Percentiles rank a stretch among this genome's conserved stretches.
phyloP scores from a whole-genome alignment of 768 basidiomycete species.

The Asterophora parasitica region DNA sequence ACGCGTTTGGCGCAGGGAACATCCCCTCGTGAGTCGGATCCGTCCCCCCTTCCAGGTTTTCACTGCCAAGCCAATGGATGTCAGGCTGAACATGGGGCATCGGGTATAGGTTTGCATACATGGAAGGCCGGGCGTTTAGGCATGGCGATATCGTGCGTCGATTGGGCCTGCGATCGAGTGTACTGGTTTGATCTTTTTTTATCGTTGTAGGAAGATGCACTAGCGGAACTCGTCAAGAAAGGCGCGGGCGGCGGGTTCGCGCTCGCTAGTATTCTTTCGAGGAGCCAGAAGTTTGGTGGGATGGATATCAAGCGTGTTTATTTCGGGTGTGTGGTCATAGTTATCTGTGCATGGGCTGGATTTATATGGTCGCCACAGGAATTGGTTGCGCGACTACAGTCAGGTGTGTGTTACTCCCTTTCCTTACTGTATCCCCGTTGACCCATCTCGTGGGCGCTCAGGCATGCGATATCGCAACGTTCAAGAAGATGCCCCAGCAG shows the following conservation, averaged over 20 bases:
- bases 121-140: slow-evolving; percentile 81
- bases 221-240: slow-evolving; percentile 57
- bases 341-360: too few relatives aligned
- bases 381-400: slow-evolving; percentile 88
- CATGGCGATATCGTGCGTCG: slow-evolving; percentile 81
- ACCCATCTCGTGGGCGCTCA: slow-evolving; percentile 22
- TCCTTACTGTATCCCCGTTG: background rate
- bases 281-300: slow-evolving; percentile 66
- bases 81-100: background rate
- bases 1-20: slow-evolving; percentile 82
- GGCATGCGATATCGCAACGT: slow-evolving; percentile 79
- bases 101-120: slow-evolving; percentile 61
- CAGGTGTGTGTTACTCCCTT: slow-evolving; percentile 35
- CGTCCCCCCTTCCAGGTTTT: slow-evolving; percentile 3
- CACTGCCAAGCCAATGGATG: slow-evolving; percentile 10
- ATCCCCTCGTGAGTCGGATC: slow-evolving; percentile 62
- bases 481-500: slow-evolving; percentile 71
- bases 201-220: slow-evolving; percentile 55
- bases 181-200: slow-evolving; percentile 9
- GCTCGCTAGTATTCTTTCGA: slow-evolving; percentile 51
- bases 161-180: too few relatives aligned
- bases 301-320: slow-evolving; percentile 84
- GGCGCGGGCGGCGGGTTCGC: slow-evolving; percentile 49
- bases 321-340: slow-evolving; percentile 54
- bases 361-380: slow-evolving; percentile 41